Base-by-base conservation (phyloP, 768 basidiomycete species). In the Rhodotorula babjevae region DNA sequence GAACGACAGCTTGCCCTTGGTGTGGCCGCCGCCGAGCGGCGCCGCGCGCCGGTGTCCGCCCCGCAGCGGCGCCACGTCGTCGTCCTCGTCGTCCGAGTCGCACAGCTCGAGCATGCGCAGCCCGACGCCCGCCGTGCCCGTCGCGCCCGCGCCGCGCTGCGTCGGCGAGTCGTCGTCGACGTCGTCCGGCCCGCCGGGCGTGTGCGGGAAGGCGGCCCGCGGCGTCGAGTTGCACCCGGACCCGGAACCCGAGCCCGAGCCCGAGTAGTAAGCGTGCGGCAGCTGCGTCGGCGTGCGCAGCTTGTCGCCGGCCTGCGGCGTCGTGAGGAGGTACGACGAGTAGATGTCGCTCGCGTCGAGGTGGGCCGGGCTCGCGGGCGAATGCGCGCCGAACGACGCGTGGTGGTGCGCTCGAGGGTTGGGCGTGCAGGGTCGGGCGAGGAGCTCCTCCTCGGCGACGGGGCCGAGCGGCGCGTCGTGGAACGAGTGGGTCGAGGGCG, bases 131-230 rank as follows among this genome's bases (percentile, higher is more conserved):
- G 65, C 44, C 19, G 18, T 18, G 12, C 44, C 44, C 18, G 47
- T 25, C 18, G 47, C 61, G 19, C 62, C 62, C 5, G 55, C 36
- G 31, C 36, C 61, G 40, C 15, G 62, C 36, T 21, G 71, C 56
- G 71, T 72, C 8, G 71, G 71, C 14, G 62, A 64, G n/a, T 67
- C 61, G 65, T 67, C 61, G 65, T 72, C 70, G 18, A 63, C 66
- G 33, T 46, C 60, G 60, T 47, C 60, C 5, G 46, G 56, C 19
- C 40, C 61, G 55, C 33, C 61, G 4, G 61, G 67, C 27, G 61
- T 58, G 47, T 58, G 56, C 44, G 61, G 68, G 33, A 63, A 63
- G 19, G n/a, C 36, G 23, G 68, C 62, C 1, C 68, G 61, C 42
- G 68, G 68, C 23, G 68, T 69, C 27, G 58, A 46, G 33, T 8